These are phyloP conservation scores for Mycena sanguinolenta DNA, from an alignment of 768 basidiomycete genomes.

Conservation along the genomic window DNA sequence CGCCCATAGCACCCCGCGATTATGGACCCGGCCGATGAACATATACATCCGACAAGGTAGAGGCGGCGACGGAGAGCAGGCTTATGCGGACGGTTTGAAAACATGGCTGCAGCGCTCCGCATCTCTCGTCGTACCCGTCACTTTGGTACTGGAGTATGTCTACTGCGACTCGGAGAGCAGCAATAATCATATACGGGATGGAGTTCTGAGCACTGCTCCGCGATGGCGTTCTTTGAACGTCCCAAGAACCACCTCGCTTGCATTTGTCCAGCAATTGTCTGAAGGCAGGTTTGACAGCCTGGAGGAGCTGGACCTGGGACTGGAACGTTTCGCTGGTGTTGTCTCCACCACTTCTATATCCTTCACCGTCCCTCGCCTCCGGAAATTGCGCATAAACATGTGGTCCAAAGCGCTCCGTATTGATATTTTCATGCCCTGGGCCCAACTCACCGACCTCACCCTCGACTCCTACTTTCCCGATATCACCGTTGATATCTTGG, in stretches of 20 bases:
- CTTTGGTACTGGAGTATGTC: neutral
- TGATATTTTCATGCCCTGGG: conserved; percentile 8
- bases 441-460: neutral
- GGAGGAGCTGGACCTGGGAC: too few species aligned
- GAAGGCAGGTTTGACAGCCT: too few species aligned
- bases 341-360: neutral
- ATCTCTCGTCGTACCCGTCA: neutral
- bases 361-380: neutral
- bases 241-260: too few species aligned
- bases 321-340: too few species aligned
- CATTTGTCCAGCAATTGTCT: too few species aligned
- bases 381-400: neutral
- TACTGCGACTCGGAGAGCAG: too few species aligned
- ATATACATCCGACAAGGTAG: neutral
- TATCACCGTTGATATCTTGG: too few species aligned
- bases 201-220: neutral
- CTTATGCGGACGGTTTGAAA: neutral
- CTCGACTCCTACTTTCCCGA: neutral
- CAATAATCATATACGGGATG: neutral
- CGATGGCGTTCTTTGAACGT: neutral
- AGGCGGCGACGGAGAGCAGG: neutral
- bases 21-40: neutral
- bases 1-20: conserved; percentile 1
- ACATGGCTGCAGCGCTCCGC: conserved; percentile 3
- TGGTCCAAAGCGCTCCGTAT: neutral